phyloP scores from a whole-genome alignment of 176 grass and related monocot species.

The Carex pumila region DNA sequence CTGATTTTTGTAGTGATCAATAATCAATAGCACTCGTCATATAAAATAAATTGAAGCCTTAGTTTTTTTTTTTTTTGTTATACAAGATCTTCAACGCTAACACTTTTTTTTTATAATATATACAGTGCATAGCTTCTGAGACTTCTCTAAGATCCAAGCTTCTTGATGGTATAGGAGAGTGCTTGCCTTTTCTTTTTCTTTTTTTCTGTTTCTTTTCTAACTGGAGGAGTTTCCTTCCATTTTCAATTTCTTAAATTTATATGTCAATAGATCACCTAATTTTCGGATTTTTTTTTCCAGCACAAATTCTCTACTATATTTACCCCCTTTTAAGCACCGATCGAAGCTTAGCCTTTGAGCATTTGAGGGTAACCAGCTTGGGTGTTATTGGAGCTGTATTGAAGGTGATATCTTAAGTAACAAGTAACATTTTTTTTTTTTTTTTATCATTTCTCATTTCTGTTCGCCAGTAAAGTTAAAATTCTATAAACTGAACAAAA shows the following conservation, averaged over 20 bases:
- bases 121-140: slow-evolving; percentile 9
- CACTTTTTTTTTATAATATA: neutral
- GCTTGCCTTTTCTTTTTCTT: neutral
- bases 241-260: neutral
- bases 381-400: slow-evolving; percentile 21
- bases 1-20: neutral
- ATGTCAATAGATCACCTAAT: neutral
- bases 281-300: neutral
- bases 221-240: neutral
- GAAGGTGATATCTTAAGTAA: neutral
- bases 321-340: slow-evolving; percentile 19
- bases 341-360: slow-evolving; percentile 12
- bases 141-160: slow-evolving; percentile 3
- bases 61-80: too few species aligned
- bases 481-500: neutral
- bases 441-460: neutral
- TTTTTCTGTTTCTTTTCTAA: neutral
- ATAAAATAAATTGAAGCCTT: neutral
- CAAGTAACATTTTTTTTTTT: neutral
- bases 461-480: neutral
- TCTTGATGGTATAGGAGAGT: neutral
- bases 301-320: neutral
- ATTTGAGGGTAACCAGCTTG: slow-evolving; percentile 25
- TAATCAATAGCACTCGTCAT: neutral
- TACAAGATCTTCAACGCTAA: neutral